These are phyloP conservation scores for Sporopachydermia lactativora DNA, from an alignment of 805 yeast genomes.

Conservation along the genomic window DNA sequence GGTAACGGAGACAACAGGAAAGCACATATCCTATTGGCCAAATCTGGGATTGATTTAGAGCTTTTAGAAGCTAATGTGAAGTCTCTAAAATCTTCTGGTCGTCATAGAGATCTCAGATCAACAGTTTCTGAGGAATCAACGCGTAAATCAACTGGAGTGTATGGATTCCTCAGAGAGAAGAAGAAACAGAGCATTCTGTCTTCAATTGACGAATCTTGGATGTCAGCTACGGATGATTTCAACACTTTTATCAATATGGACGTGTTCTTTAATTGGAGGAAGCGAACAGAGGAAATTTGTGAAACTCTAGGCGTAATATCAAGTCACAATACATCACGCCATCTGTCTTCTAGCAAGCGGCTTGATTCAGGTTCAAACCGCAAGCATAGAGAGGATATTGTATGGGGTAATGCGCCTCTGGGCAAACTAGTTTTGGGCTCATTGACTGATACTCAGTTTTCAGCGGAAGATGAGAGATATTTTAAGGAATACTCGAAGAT, in stretches of 20 bases:
- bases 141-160: neutral
- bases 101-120: neutral
- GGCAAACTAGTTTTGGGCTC: conserved; percentile 24
- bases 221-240: conserved; percentile 67
- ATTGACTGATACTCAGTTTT: conserved; percentile 8
- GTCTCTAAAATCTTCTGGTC: conserved; percentile 19
- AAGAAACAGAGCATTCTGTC: conserved; percentile 73
- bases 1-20: conserved; percentile 36
- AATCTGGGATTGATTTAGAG: conserved; percentile 78
- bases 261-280: conserved; percentile 73
- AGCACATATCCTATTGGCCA: conserved; percentile 81
- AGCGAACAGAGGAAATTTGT: conserved; percentile 58
- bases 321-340: conserved; percentile 3
- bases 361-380: conserved; percentile 10
- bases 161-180: conserved; percentile 32
- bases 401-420: conserved; percentile 20
- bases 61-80: conserved; percentile 54
- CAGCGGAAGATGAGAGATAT: neutral
- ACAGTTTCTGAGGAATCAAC: neutral
- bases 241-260: conserved; percentile 62
- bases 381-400: conserved; percentile 4
- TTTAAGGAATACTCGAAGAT: neutral
- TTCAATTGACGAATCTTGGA: conserved; percentile 70
- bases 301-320: conserved; percentile 49
- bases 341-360: conserved; percentile 7